Base-by-base conservation (phyloP, 352 stramenopile species). In the Pythium volutum region DNA sequence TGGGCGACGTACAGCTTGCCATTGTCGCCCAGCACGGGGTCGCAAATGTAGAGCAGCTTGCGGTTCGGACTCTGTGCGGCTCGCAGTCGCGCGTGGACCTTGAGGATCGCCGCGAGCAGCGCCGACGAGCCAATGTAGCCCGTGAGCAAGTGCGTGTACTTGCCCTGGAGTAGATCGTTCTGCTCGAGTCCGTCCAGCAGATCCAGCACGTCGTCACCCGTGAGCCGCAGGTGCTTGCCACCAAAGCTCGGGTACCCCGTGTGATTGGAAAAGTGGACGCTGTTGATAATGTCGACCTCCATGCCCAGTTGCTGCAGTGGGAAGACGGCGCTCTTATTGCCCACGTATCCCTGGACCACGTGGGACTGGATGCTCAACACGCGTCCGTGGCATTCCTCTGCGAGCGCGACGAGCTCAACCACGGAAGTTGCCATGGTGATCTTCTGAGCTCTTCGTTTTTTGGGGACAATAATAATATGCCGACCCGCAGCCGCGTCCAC, bases 321-420 rank as follows among this genome's bases (percentile, higher is more conserved):
- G 60, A 95, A 89, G 34, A 95, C 82, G 10, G 86, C 86, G 67
- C 82, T 91, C 70, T 91, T 91, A 65, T 95, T 95, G 47, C 86
- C 86, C 34, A 95, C 86, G 53, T 93, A 95, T 25, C 86, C 86
- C 59, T 92, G 86, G 31, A 95, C 86, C 42, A 93, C 84, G 51
- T 95, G 86, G 45, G 86, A 93, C 71, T 95, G 86, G 69, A 95
- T 93, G 71, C 84, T 93, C 55, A 95, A 73, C 68, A 95, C 86
- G 58, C 78, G 77, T 4, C 78, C 77, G 53, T 72, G 70, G 22
- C 71, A 71, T 41, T 84, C 78, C 5, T 59, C 60, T 9, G 66
- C 65, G n/a, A 45, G 26, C 10, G 46, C 51, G 38, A 58, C 16
- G 2, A 6, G 15, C 16, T 55, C 48, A 5, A 7, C 25, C 18